Base-by-base conservation (phyloP, 768 basidiomycete species). In the Auriscalpium orientale region DNA sequence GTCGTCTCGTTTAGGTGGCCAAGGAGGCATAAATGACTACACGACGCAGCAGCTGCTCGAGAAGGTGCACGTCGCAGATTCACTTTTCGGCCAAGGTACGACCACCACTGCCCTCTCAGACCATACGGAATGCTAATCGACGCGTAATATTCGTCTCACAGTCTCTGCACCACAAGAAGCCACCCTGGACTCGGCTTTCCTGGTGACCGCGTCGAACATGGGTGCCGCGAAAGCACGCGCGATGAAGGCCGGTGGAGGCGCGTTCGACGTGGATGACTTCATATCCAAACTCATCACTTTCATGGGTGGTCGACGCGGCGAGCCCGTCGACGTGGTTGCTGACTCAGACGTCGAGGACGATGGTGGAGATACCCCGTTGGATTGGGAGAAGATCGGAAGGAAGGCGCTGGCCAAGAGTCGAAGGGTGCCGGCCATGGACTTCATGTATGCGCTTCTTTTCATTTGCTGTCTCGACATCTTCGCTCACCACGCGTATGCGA, bases 241-340 rank as follows among this genome's bases (percentile, higher is more conserved):
- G 34, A 86, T 95, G 83, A 93, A 91, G 68, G 83, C 91, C 0
- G 91, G 90, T 53, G 82, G 82, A 0, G 89, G 90, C 54, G 84
- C 87, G 13, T 99, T 98, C 65, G 95, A 99, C 65, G 74, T 89
- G 43, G 92, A 95, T 61, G 94, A 98, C 54, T 98, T 95, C 63
- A 75, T 99, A 53, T 70, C 81, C 7, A 86, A 86, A 64, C 74
- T 93, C 37, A 73, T 87, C 48, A 78, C 72, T 13, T 89, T 82
- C 64, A 87, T 93, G 87, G 88, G 89, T 16, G 88, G 89, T 6
- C 74, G 77, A 35, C 76, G 77, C 36, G 74, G 77, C 37, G 76
- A 81, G 51, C 71, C 68, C 15, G 66, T 65, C 20, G 36, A 59
- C 6, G 52, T 52, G 11, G 49, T 74, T 15, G 76, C 78, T 3